Conservation (phyloP, 2,329 filamentous ascomycete species). For the Penicillium freii region DNA sequence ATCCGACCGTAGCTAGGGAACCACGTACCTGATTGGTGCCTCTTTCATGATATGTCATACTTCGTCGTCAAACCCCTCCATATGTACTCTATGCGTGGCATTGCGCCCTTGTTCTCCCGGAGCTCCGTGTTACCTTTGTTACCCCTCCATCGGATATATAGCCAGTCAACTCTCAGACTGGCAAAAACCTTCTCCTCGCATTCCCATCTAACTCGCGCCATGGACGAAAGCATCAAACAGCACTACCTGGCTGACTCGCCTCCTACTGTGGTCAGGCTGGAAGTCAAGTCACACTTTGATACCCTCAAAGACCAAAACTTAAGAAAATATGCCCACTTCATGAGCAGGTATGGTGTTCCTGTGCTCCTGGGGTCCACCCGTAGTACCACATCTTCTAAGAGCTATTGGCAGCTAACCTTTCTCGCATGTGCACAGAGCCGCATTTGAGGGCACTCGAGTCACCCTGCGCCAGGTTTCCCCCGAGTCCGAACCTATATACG, state of each 20-base stretch:
- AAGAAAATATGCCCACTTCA: slow-evolving; percentile 88
- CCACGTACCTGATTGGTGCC: slow-evolving; percentile 19
- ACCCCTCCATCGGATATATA: slow-evolving; percentile 15
- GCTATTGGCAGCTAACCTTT: slow-evolving; percentile 10
- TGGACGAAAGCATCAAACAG: slow-evolving; percentile 44
- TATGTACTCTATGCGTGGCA: slow-evolving; percentile 24
- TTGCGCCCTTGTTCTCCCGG: slow-evolving; percentile 18
- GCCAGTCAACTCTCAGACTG: slow-evolving; percentile 9
- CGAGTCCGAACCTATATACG: slow-evolving; percentile 76
- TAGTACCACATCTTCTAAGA: background rate
- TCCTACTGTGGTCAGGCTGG: slow-evolving; percentile 79
- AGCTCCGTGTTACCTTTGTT: slow-evolving; percentile 21
- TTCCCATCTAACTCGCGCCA: slow-evolving; percentile 19
- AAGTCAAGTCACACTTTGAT: slow-evolving; percentile 91
- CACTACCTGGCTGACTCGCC: slow-evolving; percentile 91
- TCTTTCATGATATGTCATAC: slow-evolving; percentile 21
- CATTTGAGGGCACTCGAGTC: slow-evolving; percentile 73
- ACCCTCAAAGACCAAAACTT: slow-evolving; percentile 57
- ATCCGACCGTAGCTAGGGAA: slow-evolving; percentile 3
- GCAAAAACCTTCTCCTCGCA: slow-evolving; percentile 13
- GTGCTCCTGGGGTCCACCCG: slow-evolving; percentile 20
- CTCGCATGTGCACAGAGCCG: slow-evolving; percentile 55
- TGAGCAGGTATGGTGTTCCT: slow-evolving; percentile 62
- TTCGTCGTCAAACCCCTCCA: slow-evolving; percentile 5
- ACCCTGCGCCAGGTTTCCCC: slow-evolving; percentile 79